Evolutionary conservation across 2,329 filamentous ascomycete species (phyloP).

Genomic region (Gaeumannomyces tritici): DNA sequence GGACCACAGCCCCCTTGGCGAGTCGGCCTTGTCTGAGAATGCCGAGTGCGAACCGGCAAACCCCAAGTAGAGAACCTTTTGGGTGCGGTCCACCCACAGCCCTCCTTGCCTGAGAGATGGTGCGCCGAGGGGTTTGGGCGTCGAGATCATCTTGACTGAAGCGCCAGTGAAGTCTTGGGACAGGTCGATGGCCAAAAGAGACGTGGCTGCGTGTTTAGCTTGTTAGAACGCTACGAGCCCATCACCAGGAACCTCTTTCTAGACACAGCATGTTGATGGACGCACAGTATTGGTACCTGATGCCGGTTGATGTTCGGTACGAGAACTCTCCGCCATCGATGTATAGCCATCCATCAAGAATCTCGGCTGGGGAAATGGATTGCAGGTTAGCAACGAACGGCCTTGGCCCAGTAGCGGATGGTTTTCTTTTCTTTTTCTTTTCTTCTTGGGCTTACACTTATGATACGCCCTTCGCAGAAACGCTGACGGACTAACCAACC

Average conservation of each 20-base stretch:
- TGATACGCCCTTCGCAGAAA: constrained; percentile 14
- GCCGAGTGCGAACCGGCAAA: constrained; percentile 9
- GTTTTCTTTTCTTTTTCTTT: too few species aligned
- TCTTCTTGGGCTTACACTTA: constrained; percentile 12
- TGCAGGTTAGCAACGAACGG: neutral
- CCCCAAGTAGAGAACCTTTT: constrained; percentile 9
- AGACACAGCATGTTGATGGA: neutral
- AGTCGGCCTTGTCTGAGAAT: constrained; percentile 7
- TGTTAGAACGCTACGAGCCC: neutral
- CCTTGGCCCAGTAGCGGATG: too few species aligned
- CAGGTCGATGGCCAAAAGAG: constrained; percentile 11
- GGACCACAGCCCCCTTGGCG: constrained; percentile 11
- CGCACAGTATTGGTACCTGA: constrained; percentile 13
- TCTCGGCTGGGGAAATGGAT: constrained; percentile 8
- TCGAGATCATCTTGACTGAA: constrained; percentile 7
- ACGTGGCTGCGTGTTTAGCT: constrained; percentile 6
- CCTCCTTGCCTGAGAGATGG: constrained; percentile 8
- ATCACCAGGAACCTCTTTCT: neutral
- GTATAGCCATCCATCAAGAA: constrained; percentile 12
- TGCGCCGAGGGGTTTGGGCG: constrained; percentile 6
- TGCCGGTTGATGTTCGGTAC: constrained; percentile 7
- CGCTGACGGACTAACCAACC: constrained; percentile 4
- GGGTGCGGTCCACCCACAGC: constrained; percentile 10
- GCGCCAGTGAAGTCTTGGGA: constrained; percentile 9
- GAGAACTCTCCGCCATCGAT: constrained; percentile 14